A percentile compares a stretch with the other conserved stretches of the same genome.
Evolutionary conservation across 1,284 basidiomycete genomes (phyloP).

Genomic region (Boletus smithii): DNA sequence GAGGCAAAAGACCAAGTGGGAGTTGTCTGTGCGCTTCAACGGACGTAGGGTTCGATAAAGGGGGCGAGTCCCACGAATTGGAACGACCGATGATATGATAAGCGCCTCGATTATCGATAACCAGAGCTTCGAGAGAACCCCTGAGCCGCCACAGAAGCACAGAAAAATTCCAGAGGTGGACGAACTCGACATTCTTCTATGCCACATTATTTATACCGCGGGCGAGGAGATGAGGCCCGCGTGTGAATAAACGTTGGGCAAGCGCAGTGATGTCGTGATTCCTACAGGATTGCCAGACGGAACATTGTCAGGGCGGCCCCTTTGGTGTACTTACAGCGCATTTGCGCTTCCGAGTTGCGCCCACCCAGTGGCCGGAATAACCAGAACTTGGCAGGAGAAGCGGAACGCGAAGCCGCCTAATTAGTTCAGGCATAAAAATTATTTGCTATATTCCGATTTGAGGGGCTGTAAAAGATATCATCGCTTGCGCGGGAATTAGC

Average conservation of each 20-base stretch:
- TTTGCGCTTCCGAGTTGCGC: conserved; percentile 8
- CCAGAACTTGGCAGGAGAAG: conserved; percentile 1
- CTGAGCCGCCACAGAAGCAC: conserved; percentile 31
- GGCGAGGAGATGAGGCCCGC: conserved; percentile 10
- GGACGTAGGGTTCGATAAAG: too few species aligned
- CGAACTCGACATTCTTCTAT: conserved; percentile 23
- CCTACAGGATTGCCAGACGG: conserved; percentile 5
- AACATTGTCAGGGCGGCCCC: conserved; percentile 2
- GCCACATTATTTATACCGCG: conserved; percentile 17
- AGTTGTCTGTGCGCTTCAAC: neutral
- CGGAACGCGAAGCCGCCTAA: conserved; percentile 11
- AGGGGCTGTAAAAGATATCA: conserved; percentile 10
- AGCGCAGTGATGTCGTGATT: conserved; percentile 14
- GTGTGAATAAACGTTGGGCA: conserved; percentile 24
- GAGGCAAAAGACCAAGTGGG: neutral
- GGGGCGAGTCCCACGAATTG: too few species aligned
- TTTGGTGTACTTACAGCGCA: conserved; percentile 1
- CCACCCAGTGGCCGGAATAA: neutral
- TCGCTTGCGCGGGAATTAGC: conserved; percentile 24
- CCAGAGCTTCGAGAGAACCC: conserved; percentile 18
- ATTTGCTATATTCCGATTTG: conserved; percentile 9
- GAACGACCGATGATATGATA: conserved; percentile 21
- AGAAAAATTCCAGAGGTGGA: conserved; percentile 24
- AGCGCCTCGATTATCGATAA: conserved; percentile 28
- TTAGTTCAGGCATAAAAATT: conserved; percentile 11